A percentile compares a stretch with the other conserved stretches of the same genome.
phyloP scores from a whole-genome alignment of 768 basidiomycete genomes.

The Roridomyces roridus region DNA sequence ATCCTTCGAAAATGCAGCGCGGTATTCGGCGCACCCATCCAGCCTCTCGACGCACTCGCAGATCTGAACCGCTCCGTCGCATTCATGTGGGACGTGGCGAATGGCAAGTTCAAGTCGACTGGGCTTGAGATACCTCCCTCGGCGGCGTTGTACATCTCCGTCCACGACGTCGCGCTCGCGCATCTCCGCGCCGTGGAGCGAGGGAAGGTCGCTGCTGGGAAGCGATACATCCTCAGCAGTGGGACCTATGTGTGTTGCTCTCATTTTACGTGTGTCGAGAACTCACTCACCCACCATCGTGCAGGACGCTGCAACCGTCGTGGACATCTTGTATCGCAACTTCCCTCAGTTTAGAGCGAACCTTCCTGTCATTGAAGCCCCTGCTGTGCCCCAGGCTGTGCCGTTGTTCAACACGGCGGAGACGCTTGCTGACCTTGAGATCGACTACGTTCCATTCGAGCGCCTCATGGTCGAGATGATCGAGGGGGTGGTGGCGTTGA shows the following conservation, averaged over 20 bases:
- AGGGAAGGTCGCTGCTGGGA: conserved; percentile 46
- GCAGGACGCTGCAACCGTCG: not conserved
- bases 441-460: not conserved
- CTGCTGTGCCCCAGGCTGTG: not conserved
- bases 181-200: conserved; percentile 51
- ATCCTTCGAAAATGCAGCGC: too few species aligned
- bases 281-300: too few species aligned
- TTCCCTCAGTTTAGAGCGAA: not conserved
- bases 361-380: not conserved
- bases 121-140: not conserved
- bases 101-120: not conserved
- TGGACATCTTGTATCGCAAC: not conserved
- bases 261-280: not conserved
- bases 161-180: conserved; percentile 51
- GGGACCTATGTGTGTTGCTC: not conserved
- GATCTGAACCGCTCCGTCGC: conserved; percentile 35
- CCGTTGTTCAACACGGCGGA: not conserved
- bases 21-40: conserved; percentile 31
- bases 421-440: not conserved
- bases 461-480: not conserved
- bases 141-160: conserved; percentile 38
- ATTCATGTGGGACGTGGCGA: conserved; percentile 3
- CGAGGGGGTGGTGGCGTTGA: not conserved
- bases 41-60: conserved; percentile 31
- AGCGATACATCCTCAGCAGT: conserved; percentile 44